Base-by-base conservation (phyloP, 2,329 filamentous ascomycete species). In the Colletotrichum tropicale region DNA sequence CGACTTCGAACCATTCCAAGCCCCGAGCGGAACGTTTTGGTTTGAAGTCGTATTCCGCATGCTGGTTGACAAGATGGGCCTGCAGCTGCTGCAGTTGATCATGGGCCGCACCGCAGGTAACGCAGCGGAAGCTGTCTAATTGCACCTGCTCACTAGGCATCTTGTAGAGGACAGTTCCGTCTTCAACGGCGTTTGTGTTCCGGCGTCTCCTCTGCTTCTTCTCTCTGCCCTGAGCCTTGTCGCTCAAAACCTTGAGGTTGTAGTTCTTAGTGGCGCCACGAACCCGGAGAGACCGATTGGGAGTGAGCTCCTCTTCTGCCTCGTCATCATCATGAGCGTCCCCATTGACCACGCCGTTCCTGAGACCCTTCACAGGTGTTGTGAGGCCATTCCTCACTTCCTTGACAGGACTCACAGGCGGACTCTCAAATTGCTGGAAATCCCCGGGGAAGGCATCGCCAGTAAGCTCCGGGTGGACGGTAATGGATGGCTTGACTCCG, bases 171-270 rank as follows among this genome's bases (percentile, higher is more conserved):
- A 91, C 86, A 76, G 81, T 85, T 78, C 85, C 87, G 78, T 86
- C 86, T 71, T 82, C 83, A 48, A 76, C 74, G 28, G 76, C 79
- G 75, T 71, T 80, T 71, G 76, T 76, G 15, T 61, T 56, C 9
- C 56, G 82, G 78, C 79, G 81, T 71, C 83, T 83, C 70, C 84
- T 84, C n/a, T 85, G 85, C 77, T 87, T 89, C 76, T 85, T 86
- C 58, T 88, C 87, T 78, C 86, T 89, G 6, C 90, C 90, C 67
- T 90, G 87, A 8, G 90, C 89, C 78, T 90, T 89, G 78, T 91
- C 89, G 81, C 88, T 92, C 18, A 93, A 83, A 15, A 88, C 84
- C 80, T 91, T 92, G 48, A 93, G 81, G 77, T 93, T 93, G 80
- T 93, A 93, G 26, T 87, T 86, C 75, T 89, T 88, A 71, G 87